Percentiles rank a stretch among this genome's conserved stretches.
Conservation (phyloP, 495 filamentous ascomycete genomes). For the Diplogelasinospora grovesii region DNA sequence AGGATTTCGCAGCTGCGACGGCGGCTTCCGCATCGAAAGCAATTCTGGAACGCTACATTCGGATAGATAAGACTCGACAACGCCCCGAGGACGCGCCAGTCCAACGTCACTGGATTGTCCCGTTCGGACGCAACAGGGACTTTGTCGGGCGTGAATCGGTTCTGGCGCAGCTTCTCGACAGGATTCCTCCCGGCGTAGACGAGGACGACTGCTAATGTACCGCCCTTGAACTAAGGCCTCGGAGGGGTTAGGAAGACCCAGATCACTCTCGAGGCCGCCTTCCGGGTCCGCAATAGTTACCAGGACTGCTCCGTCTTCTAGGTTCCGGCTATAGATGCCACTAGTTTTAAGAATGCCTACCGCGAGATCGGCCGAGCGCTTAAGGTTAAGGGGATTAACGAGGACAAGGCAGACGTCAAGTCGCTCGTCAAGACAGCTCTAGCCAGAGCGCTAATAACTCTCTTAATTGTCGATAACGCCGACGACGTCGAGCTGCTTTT, state of each 20-base stretch:
- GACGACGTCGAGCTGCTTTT: too few species aligned
- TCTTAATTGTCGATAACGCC: slow-evolving; percentile 49
- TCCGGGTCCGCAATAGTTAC: slow-evolving; percentile 26
- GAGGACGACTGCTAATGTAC: slow-evolving; percentile 29
- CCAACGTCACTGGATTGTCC: too few species aligned
- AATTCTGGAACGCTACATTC: slow-evolving; percentile 3
- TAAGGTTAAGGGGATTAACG: slow-evolving; percentile 22
- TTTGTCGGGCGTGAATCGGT: slow-evolving; percentile 38
- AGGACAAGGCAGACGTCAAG: slow-evolving; percentile 30
- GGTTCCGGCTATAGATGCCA: slow-evolving; percentile 33
- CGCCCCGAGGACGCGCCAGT: too few species aligned
- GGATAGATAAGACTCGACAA: too few species aligned
- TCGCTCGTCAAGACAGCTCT: slow-evolving; percentile 30
- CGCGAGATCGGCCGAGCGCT: slow-evolving; percentile 32
- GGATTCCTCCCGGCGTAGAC: slow-evolving; percentile 12
- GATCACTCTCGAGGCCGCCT: slow-evolving; percentile 47
- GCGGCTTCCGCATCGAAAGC: slow-evolving; percentile 24
- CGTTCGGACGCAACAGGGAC: slow-evolving; percentile 27
- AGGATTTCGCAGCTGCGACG: slow-evolving; percentile 33
- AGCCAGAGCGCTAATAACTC: slow-evolving; percentile 26
- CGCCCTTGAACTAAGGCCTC: slow-evolving; percentile 44
- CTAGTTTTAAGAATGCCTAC: slow-evolving; percentile 38
- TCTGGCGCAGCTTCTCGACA: slow-evolving; percentile 25
- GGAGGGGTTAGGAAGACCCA: too few species aligned
- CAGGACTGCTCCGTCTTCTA: slow-evolving; percentile 40